These are phyloP conservation scores for Trametes sanguinea DNA, from an alignment of 768 basidiomycete species.

Conservation along the genomic window DNA sequence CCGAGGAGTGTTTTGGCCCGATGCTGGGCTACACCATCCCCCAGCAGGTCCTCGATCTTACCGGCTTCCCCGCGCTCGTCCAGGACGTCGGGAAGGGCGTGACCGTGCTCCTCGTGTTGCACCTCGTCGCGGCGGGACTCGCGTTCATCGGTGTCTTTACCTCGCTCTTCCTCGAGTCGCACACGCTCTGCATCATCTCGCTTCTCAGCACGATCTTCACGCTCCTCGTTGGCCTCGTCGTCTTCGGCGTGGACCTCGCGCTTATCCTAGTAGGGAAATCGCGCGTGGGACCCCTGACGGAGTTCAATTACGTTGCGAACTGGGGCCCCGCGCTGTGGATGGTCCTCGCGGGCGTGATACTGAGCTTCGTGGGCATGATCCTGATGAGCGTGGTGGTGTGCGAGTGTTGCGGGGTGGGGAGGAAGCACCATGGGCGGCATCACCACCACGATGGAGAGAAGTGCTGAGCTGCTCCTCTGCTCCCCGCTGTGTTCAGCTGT, in stretches of 20 bases:
- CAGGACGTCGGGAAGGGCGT: constrained; percentile 47
- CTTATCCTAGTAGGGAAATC: constrained; percentile 54
- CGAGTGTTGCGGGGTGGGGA: constrained; percentile 64
- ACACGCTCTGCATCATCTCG: constrained; percentile 54
- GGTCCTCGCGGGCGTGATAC: constrained; percentile 54
- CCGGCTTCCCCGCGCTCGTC: constrained; percentile 47
- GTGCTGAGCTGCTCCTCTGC: not conserved
- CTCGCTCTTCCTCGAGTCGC: constrained; percentile 61
- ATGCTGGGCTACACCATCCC: constrained; percentile 70
- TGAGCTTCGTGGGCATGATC: constrained; percentile 63
- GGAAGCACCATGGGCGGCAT: constrained; percentile 11
- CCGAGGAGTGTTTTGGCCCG: constrained; percentile 58
- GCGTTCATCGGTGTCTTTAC: constrained; percentile 54
- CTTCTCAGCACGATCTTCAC: constrained; percentile 61
- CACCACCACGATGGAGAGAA: constrained; percentile 9
- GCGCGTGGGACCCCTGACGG: constrained; percentile 43
- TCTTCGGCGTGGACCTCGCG: constrained; percentile 64
- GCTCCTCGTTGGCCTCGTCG: constrained; percentile 53
- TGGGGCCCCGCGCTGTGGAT: constrained; percentile 79
- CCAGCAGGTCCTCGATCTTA: constrained; percentile 38
- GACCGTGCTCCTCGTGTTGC: constrained; percentile 60
- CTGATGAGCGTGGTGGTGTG: constrained; percentile 65
- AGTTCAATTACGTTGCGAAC: constrained; percentile 44
- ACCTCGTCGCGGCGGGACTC: constrained; percentile 64
- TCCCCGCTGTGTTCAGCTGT: no score